Evolutionary conservation across 192 early-diverging fungal genomes (phyloP), one percentile per base, ranked within the genome.

Genomic region (Gonapodya prolifera): DNA sequence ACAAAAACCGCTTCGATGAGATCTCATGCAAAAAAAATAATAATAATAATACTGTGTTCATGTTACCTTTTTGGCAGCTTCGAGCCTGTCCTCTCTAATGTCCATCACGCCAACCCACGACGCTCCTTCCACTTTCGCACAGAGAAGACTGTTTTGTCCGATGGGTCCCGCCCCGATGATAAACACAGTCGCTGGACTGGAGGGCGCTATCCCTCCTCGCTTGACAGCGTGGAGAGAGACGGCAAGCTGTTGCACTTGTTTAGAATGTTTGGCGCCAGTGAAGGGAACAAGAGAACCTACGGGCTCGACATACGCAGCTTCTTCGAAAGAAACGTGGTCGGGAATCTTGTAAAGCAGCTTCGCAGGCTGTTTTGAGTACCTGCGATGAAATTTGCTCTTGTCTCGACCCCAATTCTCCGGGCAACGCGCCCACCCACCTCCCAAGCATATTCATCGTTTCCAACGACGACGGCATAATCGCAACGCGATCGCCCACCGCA

Each of bases 161-260:
- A 73, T 73, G 8, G 71, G 71, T 16, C 71, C 71, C 28, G 71
- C 71, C 31, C 71, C 71, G 31, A 73, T 73, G 31, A 73, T 32
- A 29, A 73, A 32, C 8, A 73, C 32, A 8, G 18, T 30, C 28
- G 16, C 2, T 29, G 71, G 71, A 13, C 8, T 13, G 8, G 71
- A 2, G 31, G 32, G 28, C 2, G 71, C 2, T 2, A 73, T 30
- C 13, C 71, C 71, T 2, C 28, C 71, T 2, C 71, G 71, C 31
- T 73, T 73, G 71, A 73, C 71, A 13, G 71, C 71, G 71, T 73
- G 71, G 8, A 73, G 31, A 73, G 8, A 2, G 31, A 73, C 71
- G 8, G 71, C 71, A 29, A 73, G 71, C 71, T 61, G 45, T n/a
- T n/a, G n/a, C n/a, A n/a, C n/a, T n/a, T n/a, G n/a, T n/a, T n/a